Evolutionary conservation across 805 yeast genomes (phyloP).

Genomic region (Candida michaelii): DNA sequence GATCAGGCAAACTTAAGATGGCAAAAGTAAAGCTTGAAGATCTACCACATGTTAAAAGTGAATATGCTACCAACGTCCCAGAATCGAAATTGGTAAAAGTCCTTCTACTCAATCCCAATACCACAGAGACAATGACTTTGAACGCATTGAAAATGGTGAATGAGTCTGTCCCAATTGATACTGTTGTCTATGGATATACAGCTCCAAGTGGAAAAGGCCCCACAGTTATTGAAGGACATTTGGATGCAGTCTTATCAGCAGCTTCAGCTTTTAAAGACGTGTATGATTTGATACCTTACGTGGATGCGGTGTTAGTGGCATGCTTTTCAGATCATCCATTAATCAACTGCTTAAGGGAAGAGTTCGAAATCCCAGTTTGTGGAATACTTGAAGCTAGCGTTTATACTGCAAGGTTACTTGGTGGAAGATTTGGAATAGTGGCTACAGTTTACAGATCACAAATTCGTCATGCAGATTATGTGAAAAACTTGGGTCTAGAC

Average conservation of each 20-base stretch:
- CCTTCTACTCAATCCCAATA: conserved; percentile 7
- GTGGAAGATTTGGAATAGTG: conserved; percentile 7
- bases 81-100: conserved; percentile 4
- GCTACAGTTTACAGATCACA: conserved; percentile 8
- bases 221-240: conserved; percentile 7
- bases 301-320: conserved; percentile 7
- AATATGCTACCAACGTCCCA: background rate
- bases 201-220: conserved; percentile 7
- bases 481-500: conserved; percentile 1
- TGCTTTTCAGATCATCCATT: conserved; percentile 10
- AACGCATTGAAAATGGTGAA: conserved; percentile 8
- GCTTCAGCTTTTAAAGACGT: conserved; percentile 5
- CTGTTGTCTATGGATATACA: conserved; percentile 9
- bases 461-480: conserved; percentile 6
- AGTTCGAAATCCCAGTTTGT: conserved; percentile 7
- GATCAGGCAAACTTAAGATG: background rate
- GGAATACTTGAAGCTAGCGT: conserved; percentile 7
- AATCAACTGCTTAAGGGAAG: conserved; percentile 8
- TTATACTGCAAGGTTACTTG: conserved; percentile 4
- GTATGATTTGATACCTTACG: conserved; percentile 1
- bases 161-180: conserved; percentile 2
- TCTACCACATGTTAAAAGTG: background rate
- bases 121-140: conserved; percentile 8
- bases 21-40: background rate
- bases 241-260: conserved; percentile 5